Conservation (phyloP, 306 rosid species). For the Biancaea sappan region DNA sequence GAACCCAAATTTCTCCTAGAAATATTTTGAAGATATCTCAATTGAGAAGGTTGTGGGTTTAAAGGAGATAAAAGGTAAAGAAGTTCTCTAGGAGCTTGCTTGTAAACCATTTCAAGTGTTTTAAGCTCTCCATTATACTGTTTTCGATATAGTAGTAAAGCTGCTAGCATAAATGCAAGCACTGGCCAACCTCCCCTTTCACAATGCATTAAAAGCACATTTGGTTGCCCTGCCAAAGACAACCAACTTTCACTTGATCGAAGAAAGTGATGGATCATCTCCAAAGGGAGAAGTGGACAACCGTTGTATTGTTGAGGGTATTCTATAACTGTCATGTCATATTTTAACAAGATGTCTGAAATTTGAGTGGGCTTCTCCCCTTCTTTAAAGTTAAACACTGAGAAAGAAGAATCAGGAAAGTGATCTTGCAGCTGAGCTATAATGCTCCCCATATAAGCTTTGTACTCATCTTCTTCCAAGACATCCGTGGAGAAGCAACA, state of each 20-base stretch:
- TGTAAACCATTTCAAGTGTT: conserved; percentile 97
- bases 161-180: conserved; percentile 97
- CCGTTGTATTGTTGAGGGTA: conserved; percentile 94
- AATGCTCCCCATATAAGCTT: conserved; percentile 82
- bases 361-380: conserved; percentile 76
- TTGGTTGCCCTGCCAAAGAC: conserved; percentile 90
- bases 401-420: conserved; percentile 93
- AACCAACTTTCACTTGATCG: conserved; percentile 99
- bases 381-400: conserved; percentile 96
- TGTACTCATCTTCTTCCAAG: conserved; percentile 90
- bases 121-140: conserved; percentile 92
- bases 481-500: conserved; percentile 94
- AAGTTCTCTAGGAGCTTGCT: conserved; percentile 96
- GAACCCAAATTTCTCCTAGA: conserved; percentile 84
- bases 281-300: conserved; percentile 86
- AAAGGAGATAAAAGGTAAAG: conserved; percentile 76
- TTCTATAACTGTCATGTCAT: conserved; percentile 98
- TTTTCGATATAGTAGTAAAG: conserved; percentile 83
- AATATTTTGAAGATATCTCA: conserved; percentile 97
- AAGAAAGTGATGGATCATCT: conserved; percentile 97
- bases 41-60: conserved; percentile 96
- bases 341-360: conserved; percentile 82
- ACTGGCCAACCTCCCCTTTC: conserved; percentile 99
- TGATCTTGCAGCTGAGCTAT: conserved; percentile 87
- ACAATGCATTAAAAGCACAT: conserved; percentile 95